Conservation (phyloP, 2,329 filamentous ascomycete species). For the Colletotrichum sidae region DNA sequence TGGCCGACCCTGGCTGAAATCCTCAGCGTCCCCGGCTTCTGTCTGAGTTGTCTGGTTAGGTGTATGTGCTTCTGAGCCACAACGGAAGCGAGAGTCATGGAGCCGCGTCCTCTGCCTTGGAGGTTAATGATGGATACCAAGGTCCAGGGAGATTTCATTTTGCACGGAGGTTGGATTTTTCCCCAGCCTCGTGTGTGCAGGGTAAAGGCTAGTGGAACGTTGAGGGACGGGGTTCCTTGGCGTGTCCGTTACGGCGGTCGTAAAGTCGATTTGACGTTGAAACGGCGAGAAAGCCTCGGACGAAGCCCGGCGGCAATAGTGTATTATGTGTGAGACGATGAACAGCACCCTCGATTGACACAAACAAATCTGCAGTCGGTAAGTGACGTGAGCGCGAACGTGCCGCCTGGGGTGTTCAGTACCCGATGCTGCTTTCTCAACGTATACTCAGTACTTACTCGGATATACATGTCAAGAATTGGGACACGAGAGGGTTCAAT, state of each 20-base stretch:
- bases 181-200: slow-evolving; percentile 16
- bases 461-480: too few relatives aligned
- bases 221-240: slow-evolving; percentile 26
- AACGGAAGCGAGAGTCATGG: slow-evolving; percentile 17
- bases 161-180: background rate
- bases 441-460: too few relatives aligned
- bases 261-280: slow-evolving; percentile 17
- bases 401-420: too few relatives aligned
- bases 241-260: slow-evolving; percentile 16
- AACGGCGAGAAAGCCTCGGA: slow-evolving; percentile 25
- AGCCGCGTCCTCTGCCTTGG: slow-evolving; percentile 24
- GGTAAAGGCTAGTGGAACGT: slow-evolving; percentile 4
- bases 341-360: background rate
- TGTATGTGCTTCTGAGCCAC: background rate
- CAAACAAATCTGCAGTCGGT: too few relatives aligned
- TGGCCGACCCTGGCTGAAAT: background rate
- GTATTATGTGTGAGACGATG: background rate
- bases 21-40: slow-evolving; percentile 15
- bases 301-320: slow-evolving; percentile 1
- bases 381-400: too few relatives aligned
- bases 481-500: too few relatives aligned
- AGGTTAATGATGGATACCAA: slow-evolving; percentile 23
- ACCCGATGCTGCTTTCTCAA: too few relatives aligned
- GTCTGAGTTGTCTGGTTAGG: background rate
- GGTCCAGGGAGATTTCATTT: slow-evolving; percentile 18